Conservation (phyloP, 805 yeast genomes). For the Wickerhamiella dianesei region DNA sequence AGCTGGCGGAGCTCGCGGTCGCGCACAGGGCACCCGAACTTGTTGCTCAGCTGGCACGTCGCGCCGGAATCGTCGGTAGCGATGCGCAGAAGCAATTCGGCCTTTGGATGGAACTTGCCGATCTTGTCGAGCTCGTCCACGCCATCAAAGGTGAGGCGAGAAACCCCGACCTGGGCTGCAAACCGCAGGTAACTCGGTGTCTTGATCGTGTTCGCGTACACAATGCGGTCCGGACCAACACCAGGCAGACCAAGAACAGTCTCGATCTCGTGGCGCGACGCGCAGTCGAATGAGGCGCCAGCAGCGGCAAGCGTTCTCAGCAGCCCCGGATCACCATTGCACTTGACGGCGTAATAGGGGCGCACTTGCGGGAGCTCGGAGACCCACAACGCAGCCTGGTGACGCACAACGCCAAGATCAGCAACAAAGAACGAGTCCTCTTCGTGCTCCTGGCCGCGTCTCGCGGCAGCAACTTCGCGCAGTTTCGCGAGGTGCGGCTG, state of each 20-base stretch:
- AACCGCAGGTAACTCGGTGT: constrained; percentile 66
- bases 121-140: constrained; percentile 70
- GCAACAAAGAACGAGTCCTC: constrained; percentile 83
- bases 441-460: constrained; percentile 2
- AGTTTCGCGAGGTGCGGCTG: not conserved
- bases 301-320: constrained; percentile 41
- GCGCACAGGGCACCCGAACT: constrained; percentile 68
- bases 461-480: constrained; percentile 1
- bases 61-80: constrained; percentile 83
- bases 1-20: constrained; percentile 26
- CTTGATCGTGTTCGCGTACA: constrained; percentile 92
- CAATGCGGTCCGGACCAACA: constrained; percentile 42
- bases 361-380: constrained; percentile 52
- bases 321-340: constrained; percentile 62
- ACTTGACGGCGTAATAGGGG: constrained; percentile 92
- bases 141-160: constrained; percentile 80
- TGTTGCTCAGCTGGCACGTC: constrained; percentile 71
- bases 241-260: constrained; percentile 43
- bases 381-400: constrained; percentile 53
- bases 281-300: constrained; percentile 85
- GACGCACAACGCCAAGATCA: constrained; percentile 60
- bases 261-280: constrained; percentile 74
- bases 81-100: constrained; percentile 63
- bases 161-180: constrained; percentile 43
- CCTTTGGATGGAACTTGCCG: constrained; percentile 49